Base-by-base conservation (phyloP, 2,329 filamentous ascomycete species). In the Calonectria pteridis region DNA sequence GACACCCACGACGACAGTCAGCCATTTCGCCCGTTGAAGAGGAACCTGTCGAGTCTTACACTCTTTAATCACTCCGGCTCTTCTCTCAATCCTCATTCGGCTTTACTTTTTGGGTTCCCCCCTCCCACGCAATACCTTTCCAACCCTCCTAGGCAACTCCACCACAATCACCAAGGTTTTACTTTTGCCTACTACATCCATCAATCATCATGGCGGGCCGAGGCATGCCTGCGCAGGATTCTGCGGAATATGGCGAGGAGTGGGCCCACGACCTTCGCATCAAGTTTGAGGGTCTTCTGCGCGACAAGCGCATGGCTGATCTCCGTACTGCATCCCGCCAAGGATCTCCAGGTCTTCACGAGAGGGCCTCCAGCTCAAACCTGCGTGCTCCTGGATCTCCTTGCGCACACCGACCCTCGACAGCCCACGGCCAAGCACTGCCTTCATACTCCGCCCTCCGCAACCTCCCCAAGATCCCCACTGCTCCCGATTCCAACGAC, bases 211-310 rank as follows among this genome's bases (percentile, higher is more conserved):
- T 87, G 85, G 84, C 84, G 78, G 83, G 84, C 77, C 84, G 82
- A 81, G 80, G 81, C 79, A 82, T 80, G 73, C 82, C 82, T 53
- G 79, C 77, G 70, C 77, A 79, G 67, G 75, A 77, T 40, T 74
- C 81, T 75, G 84, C 80, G 49, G 86, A 88, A 9, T 90, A 91
- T 80, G 93, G 93, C 82, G 94, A 95, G 82, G 89, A 91, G 81
- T 94, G 93, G 92, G 95, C 95, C 31, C 90, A 91, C 80, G 94
- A 95, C 73, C 87, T 98, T 80, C 93, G 94, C 66, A 87, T 93
- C 80, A 94, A 95, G 82, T 98, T 98, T 84, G 95, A 98, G 83
- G 93, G 95, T 77, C 88, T 98, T 74, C 89, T 98, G 82, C 93
- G 94, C 83, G 95, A 94, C 72, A 96, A 94, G 87, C 92, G 95